Evolutionary conservation across 163 green algal genomes (phyloP).

Genomic region (Picocystis sp.): DNA sequence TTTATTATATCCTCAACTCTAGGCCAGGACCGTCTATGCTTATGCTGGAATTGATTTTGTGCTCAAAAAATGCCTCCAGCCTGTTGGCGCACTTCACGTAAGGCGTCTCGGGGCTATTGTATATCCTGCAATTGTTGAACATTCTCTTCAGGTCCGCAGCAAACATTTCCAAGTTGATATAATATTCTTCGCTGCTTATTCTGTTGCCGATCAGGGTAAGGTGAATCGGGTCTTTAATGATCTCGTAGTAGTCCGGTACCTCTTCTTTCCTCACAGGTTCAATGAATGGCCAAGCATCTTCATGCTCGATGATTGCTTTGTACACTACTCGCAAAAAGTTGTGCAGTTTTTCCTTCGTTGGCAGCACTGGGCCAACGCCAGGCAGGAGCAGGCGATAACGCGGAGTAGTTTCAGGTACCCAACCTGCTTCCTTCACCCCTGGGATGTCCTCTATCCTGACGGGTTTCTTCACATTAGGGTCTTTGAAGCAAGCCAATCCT

Average conservation of each 20-base stretch:
- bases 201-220: slow-evolving; percentile 34
- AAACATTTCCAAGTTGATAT: slow-evolving; percentile 80
- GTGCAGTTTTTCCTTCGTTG: slow-evolving; percentile 35
- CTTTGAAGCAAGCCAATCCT: slow-evolving; percentile 7
- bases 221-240: slow-evolving; percentile 59
- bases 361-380: slow-evolving; percentile 8
- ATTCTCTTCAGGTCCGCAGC: slow-evolving; percentile 66
- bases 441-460: slow-evolving; percentile 22
- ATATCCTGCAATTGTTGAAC: slow-evolving; percentile 62
- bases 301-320: slow-evolving; percentile 18
- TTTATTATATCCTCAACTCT: too few species aligned
- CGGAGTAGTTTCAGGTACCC: slow-evolving; percentile 9
- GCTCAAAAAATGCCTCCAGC: slow-evolving; percentile 43
- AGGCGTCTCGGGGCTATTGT: slow-evolving; percentile 73
- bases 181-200: slow-evolving; percentile 42
- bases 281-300: slow-evolving; percentile 74
- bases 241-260: slow-evolving; percentile 83
- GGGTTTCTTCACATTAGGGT: not conserved
- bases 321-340: slow-evolving; percentile 32
- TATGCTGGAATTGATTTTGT: slow-evolving; percentile 19
- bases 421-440: slow-evolving; percentile 47
- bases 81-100: slow-evolving; percentile 68
- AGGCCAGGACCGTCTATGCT: too few species aligned
- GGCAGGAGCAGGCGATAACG: not conserved
- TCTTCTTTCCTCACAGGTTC: slow-evolving; percentile 48